phyloP scores from a whole-genome alignment of 2,329 filamentous ascomycete species.

The Alternaria triticimaculans region DNA sequence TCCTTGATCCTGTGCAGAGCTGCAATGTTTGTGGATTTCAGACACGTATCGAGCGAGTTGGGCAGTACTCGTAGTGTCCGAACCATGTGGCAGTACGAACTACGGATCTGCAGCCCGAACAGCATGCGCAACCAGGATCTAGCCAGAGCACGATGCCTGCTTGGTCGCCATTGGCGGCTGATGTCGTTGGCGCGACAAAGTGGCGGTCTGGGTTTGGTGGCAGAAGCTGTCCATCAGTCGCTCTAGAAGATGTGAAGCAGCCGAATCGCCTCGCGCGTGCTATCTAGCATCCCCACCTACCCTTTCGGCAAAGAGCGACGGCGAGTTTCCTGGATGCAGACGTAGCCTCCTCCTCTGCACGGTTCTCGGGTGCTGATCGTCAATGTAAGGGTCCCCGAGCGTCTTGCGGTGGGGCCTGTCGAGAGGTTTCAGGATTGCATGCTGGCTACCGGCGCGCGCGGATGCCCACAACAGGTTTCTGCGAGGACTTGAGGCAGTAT shows the following conservation, averaged over 20 bases:
- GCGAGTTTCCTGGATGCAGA: slow-evolving; percentile 3
- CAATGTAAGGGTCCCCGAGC: slow-evolving; percentile 2
- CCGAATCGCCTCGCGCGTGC: not conserved
- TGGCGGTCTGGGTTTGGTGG: slow-evolving; percentile 10
- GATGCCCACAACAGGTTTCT: not conserved
- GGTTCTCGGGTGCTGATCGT: not conserved
- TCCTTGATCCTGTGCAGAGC: not conserved
- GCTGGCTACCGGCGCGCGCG: not conserved
- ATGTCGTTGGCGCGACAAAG: slow-evolving; percentile 7
- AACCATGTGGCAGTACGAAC: not conserved
- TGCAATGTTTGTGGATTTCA: not conserved
- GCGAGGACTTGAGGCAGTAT: not conserved
- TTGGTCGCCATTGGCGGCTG: slow-evolving; percentile 8
- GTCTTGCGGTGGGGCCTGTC: not conserved
- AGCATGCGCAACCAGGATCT: not conserved
- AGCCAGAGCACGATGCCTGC: not conserved
- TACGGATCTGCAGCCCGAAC: slow-evolving; percentile 2
- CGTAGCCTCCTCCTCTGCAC: not conserved
- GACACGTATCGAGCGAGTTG: not conserved
- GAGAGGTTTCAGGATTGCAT: slow-evolving; percentile 1
- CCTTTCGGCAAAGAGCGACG: slow-evolving; percentile 6
- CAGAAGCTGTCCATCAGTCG: not conserved
- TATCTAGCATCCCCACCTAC: slow-evolving; percentile 9
- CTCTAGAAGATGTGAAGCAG: slow-evolving; percentile 1
- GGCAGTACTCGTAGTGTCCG: not conserved